phyloP scores from a whole-genome alignment of 2,329 filamentous ascomycete species.

The Ustilaginoidea virens region DNA sequence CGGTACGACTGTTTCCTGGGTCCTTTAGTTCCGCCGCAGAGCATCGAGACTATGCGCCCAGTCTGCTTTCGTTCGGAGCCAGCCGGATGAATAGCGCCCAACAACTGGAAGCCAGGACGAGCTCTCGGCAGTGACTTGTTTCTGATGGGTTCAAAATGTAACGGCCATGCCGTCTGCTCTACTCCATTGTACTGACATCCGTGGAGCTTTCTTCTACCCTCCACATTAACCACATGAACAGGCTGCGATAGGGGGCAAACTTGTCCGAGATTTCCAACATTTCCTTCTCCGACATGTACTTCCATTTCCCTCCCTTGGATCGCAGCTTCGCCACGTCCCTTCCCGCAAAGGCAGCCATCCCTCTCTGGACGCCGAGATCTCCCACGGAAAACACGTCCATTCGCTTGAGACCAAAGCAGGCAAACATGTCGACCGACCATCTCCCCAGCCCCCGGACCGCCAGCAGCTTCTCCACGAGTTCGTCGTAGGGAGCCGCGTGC shows the following conservation, averaged over 20 bases:
- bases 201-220: constrained; percentile 52
- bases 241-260: constrained; percentile 74
- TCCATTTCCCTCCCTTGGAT: constrained; percentile 74
- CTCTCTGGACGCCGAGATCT: constrained; percentile 85
- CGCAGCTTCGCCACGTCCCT: constrained; percentile 75
- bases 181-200: constrained; percentile 48
- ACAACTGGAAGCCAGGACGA: too few relatives aligned
- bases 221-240: constrained; percentile 99
- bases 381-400: constrained; percentile 89
- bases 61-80: too few relatives aligned
- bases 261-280: constrained; percentile 70
- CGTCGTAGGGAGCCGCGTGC: constrained; percentile 66
- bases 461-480: constrained; percentile 66
- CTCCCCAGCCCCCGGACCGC: constrained; percentile 74
- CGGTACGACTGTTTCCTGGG: too few relatives aligned
- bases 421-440: constrained; percentile 98
- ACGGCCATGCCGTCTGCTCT: constrained; percentile 1
- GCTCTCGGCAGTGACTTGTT: too few relatives aligned
- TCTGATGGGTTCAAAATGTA: too few relatives aligned
- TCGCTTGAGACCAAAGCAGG: constrained; percentile 84
- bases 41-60: too few relatives aligned
- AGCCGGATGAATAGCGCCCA: too few relatives aligned
- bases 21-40: too few relatives aligned
- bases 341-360: constrained; percentile 79
- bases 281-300: constrained; percentile 90